Evolutionary conservation across 495 filamentous ascomycete genomes (phyloP).

Genomic region (Hyaloscypha bicolor): DNA sequence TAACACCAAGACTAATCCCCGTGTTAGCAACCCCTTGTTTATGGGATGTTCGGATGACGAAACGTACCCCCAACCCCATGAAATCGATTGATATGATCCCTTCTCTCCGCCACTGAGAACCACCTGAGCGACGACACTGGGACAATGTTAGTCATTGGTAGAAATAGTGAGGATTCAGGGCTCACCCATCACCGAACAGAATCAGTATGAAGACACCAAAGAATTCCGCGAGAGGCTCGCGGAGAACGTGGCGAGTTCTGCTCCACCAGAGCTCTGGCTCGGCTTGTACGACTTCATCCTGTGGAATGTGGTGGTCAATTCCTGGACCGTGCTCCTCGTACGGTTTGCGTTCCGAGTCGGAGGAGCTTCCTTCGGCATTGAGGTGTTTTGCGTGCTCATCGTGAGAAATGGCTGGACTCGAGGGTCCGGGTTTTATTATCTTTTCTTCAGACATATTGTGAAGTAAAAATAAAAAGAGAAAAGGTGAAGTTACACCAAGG

Average conservation of each 20-base stretch:
- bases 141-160: slow-evolving; percentile 43
- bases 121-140: slow-evolving; percentile 35
- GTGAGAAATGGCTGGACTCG: slow-evolving; percentile 10
- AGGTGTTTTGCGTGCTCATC: slow-evolving; percentile 20
- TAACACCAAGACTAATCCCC: slow-evolving; percentile 49
- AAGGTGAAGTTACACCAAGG: neutral
- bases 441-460: neutral
- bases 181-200: slow-evolving; percentile 61
- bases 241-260: slow-evolving; percentile 43
- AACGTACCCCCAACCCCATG: slow-evolving; percentile 43
- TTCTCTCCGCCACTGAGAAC: slow-evolving; percentile 25
- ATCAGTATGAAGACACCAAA: slow-evolving; percentile 65
- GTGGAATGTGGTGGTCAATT: slow-evolving; percentile 30
- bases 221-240: slow-evolving; percentile 65
- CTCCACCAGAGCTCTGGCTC: slow-evolving; percentile 43
- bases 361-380: slow-evolving; percentile 5
- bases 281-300: slow-evolving; percentile 21
- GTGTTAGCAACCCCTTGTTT: neutral
- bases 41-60: neutral
- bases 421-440: neutral
- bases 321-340: slow-evolving; percentile 30
- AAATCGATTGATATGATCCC: slow-evolving; percentile 50
- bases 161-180: neutral
- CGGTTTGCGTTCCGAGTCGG: slow-evolving; percentile 1
- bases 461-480: neutral